A percentile compares a stretch with the other conserved stretches of the same genome.
These are phyloP conservation scores for Tricholoma hemisulphureum DNA, from an alignment of 768 basidiomycete species.

Conservation along the genomic window DNA sequence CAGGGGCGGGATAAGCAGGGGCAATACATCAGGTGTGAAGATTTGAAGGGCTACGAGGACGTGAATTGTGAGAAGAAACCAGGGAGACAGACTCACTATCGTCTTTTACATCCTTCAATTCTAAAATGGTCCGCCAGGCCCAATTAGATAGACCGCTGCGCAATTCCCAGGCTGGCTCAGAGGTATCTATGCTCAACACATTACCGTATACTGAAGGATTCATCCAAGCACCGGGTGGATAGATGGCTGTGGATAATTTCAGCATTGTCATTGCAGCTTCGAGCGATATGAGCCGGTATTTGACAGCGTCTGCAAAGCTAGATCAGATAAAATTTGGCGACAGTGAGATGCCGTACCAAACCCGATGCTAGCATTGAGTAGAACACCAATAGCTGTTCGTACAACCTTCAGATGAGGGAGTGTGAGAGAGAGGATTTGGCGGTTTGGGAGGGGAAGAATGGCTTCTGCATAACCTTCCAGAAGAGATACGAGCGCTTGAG, in stretches of 20 bases:
- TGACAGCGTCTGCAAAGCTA: conserved; percentile 59
- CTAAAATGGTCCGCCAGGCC: conserved; percentile 76
- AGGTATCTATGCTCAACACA: conserved; percentile 19
- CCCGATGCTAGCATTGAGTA: conserved; percentile 75
- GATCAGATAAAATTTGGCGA: neutral
- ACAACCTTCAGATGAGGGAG: conserved; percentile 68
- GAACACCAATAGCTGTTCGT: conserved; percentile 74
- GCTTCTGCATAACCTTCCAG: conserved; percentile 67
- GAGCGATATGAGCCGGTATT: conserved; percentile 61
- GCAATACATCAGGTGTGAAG: conserved; percentile 62
- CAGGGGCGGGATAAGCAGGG: conserved; percentile 58
- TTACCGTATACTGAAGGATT: conserved; percentile 19
- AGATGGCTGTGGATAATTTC: conserved; percentile 64
- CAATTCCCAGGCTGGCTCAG: conserved; percentile 61
- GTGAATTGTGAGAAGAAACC: neutral
- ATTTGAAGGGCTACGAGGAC: conserved; percentile 47
- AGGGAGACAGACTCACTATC: conserved; percentile 47
- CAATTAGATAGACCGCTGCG: conserved; percentile 67
- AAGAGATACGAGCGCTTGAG: conserved; percentile 62
- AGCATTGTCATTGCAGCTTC: conserved; percentile 70
- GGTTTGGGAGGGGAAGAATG: conserved; percentile 32
- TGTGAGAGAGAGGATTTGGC: conserved; percentile 49
- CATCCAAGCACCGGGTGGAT: conserved; percentile 72
- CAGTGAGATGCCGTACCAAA: conserved; percentile 51
- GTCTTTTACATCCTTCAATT: conserved; percentile 69